Evolutionary conservation across 768 basidiomycete genomes (phyloP).

Genomic region (Kwoniella sp.): DNA sequence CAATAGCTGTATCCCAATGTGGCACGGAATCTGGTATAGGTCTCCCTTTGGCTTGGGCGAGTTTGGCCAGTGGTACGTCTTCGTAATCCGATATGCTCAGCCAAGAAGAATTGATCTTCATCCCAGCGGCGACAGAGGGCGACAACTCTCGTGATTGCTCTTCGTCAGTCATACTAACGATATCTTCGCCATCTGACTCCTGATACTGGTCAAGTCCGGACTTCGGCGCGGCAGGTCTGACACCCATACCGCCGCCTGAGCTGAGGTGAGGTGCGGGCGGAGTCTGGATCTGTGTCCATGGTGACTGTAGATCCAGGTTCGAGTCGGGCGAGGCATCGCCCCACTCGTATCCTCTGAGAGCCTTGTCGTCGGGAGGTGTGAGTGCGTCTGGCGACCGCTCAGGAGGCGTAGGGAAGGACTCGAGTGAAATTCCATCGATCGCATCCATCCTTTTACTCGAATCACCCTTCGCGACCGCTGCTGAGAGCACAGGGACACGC

Average conservation of each 20-base stretch:
- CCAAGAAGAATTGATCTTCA: neutral
- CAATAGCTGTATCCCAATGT: too few species aligned
- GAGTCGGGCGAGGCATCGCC: neutral
- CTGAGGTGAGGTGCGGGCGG: neutral
- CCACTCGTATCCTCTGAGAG: neutral
- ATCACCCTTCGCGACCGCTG: neutral
- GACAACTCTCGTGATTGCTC: too few species aligned
- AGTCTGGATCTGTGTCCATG: neutral
- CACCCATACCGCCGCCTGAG: too few species aligned
- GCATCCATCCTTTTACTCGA: neutral
- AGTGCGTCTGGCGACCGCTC: neutral
- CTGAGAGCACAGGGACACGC: neutral
- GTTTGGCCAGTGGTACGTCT: neutral
- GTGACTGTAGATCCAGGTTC: neutral
- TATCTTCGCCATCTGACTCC: too few species aligned
- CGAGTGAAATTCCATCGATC: neutral
- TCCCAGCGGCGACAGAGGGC: neutral
- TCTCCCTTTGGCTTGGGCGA: neutral
- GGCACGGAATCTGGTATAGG: too few species aligned
- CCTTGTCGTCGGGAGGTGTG: neutral
- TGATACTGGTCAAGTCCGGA: too few species aligned
- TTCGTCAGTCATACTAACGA: too few species aligned
- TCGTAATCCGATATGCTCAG: neutral
- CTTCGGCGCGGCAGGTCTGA: too few species aligned
- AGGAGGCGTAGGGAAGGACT: conserved; percentile 1